Conservation (phyloP, 352 stramenopile genomes). For the Thraustochytrium sp. region DNA sequence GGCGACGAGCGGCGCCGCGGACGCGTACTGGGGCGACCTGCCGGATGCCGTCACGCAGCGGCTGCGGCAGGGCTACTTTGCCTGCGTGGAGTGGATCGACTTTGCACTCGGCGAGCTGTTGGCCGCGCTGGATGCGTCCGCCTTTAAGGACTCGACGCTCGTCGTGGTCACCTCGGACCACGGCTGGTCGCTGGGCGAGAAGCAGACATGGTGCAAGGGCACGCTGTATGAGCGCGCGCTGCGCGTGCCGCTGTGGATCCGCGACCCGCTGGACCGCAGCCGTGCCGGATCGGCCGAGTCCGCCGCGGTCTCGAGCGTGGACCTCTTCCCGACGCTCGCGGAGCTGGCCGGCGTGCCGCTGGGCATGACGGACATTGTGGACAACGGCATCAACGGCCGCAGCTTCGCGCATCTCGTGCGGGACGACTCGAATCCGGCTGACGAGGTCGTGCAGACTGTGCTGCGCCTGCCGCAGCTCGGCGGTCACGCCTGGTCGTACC, state of each 20-base stretch:
- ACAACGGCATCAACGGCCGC: neutral
- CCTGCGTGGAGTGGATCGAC: constrained; percentile 43
- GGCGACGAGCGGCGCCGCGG: neutral
- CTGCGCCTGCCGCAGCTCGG: neutral
- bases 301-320: neutral
- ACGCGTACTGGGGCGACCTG: neutral
- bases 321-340: constrained; percentile 41
- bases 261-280: neutral
- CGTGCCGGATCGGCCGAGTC: neutral
- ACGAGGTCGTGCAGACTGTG: neutral
- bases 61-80: constrained; percentile 37
- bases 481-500: constrained; percentile 19
- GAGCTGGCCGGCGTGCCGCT: constrained; percentile 37
- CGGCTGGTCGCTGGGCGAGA: constrained; percentile 44
- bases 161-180: constrained; percentile 44
- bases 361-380: neutral
- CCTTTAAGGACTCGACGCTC: neutral
- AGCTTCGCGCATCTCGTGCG: constrained; percentile 29
- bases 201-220: constrained; percentile 42
- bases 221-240: constrained; percentile 29
- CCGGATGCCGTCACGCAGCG: neutral
- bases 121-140: neutral
- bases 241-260: constrained; percentile 35
- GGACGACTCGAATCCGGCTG: neutral
- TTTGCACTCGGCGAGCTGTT: neutral